phyloP scores from a whole-genome alignment of 2,329 filamentous ascomycete genomes.

The Colletotrichum sp. region DNA sequence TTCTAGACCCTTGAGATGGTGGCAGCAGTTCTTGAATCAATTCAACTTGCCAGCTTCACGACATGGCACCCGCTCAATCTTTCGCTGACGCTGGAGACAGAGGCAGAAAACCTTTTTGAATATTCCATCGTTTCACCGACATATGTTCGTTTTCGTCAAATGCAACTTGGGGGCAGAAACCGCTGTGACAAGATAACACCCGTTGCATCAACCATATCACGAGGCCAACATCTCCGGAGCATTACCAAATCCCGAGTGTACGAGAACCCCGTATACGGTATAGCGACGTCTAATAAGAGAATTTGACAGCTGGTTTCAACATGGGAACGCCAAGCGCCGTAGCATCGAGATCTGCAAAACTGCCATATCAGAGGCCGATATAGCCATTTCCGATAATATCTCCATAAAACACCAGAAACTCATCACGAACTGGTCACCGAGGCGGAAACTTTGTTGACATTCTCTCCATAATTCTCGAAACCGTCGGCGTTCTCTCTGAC shows the following conservation, averaged over 20 bases:
- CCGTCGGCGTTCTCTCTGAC: neutral
- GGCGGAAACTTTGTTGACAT: neutral
- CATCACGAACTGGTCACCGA: neutral
- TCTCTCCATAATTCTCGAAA: neutral
- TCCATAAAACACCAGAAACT: neutral
- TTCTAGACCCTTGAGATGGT: neutral
- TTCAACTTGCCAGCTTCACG: neutral
- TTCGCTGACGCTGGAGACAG: neutral
- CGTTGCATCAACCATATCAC: neutral
- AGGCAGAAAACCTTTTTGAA: neutral
- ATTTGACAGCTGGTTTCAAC: neutral
- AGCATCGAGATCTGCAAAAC: neutral
- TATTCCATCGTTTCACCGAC: neutral
- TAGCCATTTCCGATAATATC: neutral
- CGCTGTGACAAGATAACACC: neutral
- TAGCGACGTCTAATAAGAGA: neutral
- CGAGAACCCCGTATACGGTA: neutral
- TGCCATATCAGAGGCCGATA: neutral
- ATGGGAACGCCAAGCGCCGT: neutral
- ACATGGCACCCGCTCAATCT: neutral
- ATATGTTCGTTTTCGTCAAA: neutral
- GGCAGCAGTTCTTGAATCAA: neutral
- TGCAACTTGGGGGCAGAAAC: neutral
- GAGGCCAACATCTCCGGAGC: neutral
- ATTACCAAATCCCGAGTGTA: neutral